phyloP scores from a whole-genome alignment of 257 asterid genomes.

The Petunia secreta region DNA sequence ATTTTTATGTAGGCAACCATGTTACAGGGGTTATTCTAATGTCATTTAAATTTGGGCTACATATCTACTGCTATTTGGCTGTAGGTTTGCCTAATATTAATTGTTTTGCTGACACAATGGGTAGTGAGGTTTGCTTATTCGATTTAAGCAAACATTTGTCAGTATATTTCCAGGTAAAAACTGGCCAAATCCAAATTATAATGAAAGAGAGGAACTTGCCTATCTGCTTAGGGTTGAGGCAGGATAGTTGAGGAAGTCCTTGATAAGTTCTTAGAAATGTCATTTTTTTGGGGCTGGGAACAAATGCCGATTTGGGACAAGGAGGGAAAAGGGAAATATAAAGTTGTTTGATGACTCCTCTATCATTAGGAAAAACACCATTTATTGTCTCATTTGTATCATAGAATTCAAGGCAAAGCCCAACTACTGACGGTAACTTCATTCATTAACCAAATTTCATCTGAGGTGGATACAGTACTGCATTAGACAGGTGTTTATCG shows the following conservation, averaged over 20 bases:
- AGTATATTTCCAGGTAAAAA: not conserved
- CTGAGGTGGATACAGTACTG: not conserved
- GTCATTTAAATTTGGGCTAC: not conserved
- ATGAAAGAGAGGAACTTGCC: not conserved
- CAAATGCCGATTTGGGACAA: not conserved
- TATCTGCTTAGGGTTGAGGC: not conserved
- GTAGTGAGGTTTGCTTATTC: not conserved
- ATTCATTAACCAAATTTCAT: not conserved
- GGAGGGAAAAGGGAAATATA: not conserved
- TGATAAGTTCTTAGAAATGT: not conserved
- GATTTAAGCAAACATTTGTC: not conserved
- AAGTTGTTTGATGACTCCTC: not conserved
- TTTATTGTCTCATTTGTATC: not conserved
- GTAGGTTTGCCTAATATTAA: not conserved
- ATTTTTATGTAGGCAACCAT: not conserved
- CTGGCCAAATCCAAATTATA: not conserved
- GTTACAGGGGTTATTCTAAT: not conserved
- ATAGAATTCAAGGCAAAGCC: not conserved
- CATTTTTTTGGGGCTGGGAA: not conserved
- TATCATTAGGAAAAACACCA: not conserved
- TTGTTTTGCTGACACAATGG: not conserved
- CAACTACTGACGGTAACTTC: not conserved
- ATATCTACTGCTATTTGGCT: not conserved
- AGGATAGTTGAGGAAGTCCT: not conserved
- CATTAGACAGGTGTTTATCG: not conserved